These are phyloP conservation scores for Cladosporium sp. DNA, from an alignment of 2,329 filamentous ascomycete species.

Conservation along the genomic window DNA sequence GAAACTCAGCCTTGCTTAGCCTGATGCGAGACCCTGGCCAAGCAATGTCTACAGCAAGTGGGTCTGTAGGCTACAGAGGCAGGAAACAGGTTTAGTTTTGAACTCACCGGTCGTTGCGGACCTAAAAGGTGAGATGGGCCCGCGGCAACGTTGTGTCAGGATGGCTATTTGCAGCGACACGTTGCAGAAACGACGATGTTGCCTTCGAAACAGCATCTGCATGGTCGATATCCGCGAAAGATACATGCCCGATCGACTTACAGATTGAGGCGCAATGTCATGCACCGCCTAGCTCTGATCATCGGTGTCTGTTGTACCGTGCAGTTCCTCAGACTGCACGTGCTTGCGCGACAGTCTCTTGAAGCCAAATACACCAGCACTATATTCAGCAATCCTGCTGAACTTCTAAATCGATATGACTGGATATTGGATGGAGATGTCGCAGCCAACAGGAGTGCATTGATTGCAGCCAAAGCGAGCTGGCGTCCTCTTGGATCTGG, in stretches of 20 bases:
- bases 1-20: neutral
- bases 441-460: neutral
- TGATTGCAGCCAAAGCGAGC: neutral
- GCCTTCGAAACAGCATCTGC: neutral
- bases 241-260: neutral
- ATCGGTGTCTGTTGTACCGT: neutral
- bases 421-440: neutral
- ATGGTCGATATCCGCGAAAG: neutral
- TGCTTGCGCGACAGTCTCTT: neutral
- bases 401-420: neutral
- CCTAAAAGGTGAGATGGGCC: neutral
- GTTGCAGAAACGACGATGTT: neutral
- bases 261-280: neutral
- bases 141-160: neutral
- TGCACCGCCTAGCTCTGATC: neutral
- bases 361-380: conserved; percentile 9
- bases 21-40: neutral
- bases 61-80: neutral
- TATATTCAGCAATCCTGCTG: neutral
- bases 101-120: neutral
- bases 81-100: conserved; percentile 5
- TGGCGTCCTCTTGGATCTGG: conserved; percentile 6
- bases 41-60: neutral
- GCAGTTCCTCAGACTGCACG: neutral
- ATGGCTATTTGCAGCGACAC: neutral